Percentiles rank a stretch among this genome's conserved stretches.
Evolutionary conservation across 2,329 filamentous ascomycete genomes (phyloP).

Genomic region (Beauveria pseudobassiana): DNA sequence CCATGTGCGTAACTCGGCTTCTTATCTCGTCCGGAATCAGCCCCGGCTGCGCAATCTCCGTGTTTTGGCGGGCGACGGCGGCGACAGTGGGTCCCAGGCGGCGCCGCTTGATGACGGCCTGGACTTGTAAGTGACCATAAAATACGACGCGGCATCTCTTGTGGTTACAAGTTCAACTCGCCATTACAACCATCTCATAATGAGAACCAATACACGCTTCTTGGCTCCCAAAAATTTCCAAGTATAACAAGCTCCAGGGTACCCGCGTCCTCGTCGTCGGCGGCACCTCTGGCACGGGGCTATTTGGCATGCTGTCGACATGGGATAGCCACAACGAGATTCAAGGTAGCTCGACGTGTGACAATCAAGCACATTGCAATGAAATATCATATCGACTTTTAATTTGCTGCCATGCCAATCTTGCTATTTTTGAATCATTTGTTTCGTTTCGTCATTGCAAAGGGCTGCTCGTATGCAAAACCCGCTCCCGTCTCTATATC

Average conservation of each 20-base stretch:
- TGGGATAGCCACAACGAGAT: too few relatives aligned
- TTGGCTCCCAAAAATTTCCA: conserved; percentile 4
- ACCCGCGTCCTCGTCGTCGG: conserved; percentile 52
- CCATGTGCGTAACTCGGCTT: neutral
- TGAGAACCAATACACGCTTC: neutral
- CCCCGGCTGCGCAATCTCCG: neutral
- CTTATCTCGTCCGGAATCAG: too few relatives aligned
- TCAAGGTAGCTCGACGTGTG: too few relatives aligned
- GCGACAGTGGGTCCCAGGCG: neutral
- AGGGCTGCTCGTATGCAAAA: too few relatives aligned
- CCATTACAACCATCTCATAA: neutral
- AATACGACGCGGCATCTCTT: neutral
- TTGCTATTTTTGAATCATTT: too few relatives aligned
- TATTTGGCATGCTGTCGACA: conserved; percentile 17
- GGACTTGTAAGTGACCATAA: neutral
- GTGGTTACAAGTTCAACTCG: neutral
- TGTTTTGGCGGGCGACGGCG: neutral
- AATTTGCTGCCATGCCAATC: too few relatives aligned
- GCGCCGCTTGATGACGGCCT: neutral
- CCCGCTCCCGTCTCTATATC: neutral
- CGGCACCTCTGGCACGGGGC: conserved; percentile 55
- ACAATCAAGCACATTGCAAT: too few relatives aligned
- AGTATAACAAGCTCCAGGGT: conserved; percentile 27
- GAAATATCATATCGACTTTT: too few relatives aligned
- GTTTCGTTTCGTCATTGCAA: too few relatives aligned